These are phyloP conservation scores for Cladosporium oxysporum DNA, from an alignment of 2,329 filamentous ascomycete species.

Conservation along the genomic window DNA sequence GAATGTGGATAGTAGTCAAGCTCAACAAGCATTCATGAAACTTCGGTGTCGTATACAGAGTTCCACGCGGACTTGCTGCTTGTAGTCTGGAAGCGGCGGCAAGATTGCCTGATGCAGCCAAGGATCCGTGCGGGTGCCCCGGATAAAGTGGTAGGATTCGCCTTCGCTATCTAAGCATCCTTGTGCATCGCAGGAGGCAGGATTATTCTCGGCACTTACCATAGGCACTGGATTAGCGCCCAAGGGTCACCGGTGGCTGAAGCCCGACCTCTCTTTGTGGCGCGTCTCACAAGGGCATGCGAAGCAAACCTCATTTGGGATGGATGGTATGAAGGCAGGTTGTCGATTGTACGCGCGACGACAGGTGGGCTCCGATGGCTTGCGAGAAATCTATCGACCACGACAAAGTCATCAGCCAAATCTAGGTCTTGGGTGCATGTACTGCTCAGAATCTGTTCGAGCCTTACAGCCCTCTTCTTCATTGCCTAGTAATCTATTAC, in stretches of 20 bases:
- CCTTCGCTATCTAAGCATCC: neutral
- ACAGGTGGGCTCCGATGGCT: neutral
- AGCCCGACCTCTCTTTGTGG: neutral
- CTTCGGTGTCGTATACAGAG: neutral
- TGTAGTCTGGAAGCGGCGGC: neutral
- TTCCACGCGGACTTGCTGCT: neutral
- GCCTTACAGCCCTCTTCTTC: neutral
- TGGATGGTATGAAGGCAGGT: neutral
- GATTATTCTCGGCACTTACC: neutral
- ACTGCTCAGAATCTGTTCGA: neutral
- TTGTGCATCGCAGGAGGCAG: neutral
- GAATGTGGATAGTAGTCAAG: too few species aligned
- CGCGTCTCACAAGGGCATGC: neutral
- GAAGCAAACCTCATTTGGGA: neutral
- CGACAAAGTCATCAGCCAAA: neutral
- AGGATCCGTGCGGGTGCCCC: neutral
- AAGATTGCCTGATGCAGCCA: neutral
- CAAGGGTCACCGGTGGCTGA: neutral
- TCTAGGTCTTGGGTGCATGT: neutral
- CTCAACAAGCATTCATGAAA: neutral
- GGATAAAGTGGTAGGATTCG: neutral
- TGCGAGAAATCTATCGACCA: neutral
- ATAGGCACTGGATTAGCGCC: neutral
- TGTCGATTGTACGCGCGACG: neutral
- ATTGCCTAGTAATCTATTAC: neutral